A percentile compares a stretch with the other conserved stretches of the same genome.
phyloP scores from a whole-genome alignment of 1,284 basidiomycete species.

The Salmacisia buchloeana region DNA sequence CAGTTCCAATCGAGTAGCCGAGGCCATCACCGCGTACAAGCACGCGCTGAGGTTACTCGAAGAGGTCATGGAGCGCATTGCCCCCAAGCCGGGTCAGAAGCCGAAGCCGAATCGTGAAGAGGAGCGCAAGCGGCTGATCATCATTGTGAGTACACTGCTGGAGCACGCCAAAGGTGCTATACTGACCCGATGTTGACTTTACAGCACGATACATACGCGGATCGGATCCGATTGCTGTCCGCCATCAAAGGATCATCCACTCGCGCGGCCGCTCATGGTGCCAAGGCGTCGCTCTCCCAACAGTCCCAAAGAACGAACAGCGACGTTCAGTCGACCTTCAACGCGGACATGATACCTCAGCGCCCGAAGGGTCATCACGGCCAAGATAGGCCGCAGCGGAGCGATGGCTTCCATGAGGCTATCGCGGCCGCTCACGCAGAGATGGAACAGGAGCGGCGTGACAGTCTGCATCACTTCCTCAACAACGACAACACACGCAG shows the following conservation, averaged over 20 bases:
- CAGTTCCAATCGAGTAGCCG: conserved; percentile 50
- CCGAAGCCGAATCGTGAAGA: conserved; percentile 44
- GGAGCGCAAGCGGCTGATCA: conserved; percentile 46
- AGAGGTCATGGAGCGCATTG: conserved; percentile 52
- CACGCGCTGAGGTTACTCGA: conserved; percentile 50
- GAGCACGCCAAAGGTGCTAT: background rate
- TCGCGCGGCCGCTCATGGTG: background rate
- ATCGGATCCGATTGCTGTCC: conserved; percentile 49
- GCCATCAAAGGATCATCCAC: background rate
- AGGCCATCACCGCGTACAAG: conserved; percentile 51
- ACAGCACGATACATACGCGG: conserved; percentile 52
- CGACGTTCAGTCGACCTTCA: background rate
- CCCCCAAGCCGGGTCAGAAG: conserved; percentile 37
- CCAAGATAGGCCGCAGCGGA: background rate
- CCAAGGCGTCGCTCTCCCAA: background rate
- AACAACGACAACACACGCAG: background rate
- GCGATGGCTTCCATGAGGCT: conserved; percentile 6
- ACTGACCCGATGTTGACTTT: background rate
- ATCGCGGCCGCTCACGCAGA: background rate
- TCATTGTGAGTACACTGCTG: conserved; percentile 50
- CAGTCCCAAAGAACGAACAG: background rate
- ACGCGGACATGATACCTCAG: conserved; percentile 2
- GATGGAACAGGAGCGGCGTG: background rate
- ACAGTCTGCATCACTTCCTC: background rate
- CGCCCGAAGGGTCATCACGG: background rate